Evolutionary conservation across 495 filamentous ascomycete genomes (phyloP), one percentile per base, ranked within the genome.

Genomic region (Cercophora sp.): DNA sequence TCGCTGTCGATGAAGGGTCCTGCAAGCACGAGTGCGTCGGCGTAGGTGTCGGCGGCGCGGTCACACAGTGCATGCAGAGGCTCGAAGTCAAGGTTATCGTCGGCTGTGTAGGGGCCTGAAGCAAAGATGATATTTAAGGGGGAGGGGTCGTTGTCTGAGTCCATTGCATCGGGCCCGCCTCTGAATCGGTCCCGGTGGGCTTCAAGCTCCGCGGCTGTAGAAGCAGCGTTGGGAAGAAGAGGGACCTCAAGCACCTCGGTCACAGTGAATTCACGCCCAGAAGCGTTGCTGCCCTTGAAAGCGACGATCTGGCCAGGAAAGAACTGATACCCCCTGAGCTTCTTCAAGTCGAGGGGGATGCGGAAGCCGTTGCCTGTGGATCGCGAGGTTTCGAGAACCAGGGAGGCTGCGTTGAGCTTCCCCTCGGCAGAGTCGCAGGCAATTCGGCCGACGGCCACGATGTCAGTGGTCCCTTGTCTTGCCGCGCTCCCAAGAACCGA

Each of bases 281-380:
- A 88, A 5, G 89, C 84, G 61, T 97, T 97, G 60, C 86, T 87
- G 8, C 93, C 93, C 31, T 78, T 77, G 13, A 96, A 71, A 8
- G 91, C 93, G 16, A 94, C 86, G 41, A 96, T 95, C 63, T 96
- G 89, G 15, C 93, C 93, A 0, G 92, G 91, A 68, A 98, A 96
- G 75, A 97, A 90, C 55, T 89, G 86, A 69, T 84, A 87, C 4
- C 80, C 79, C 2, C 75, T 69, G 1, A 96, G 56, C 0, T 79
- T 75, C 52, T 85, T 78, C 6, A 96, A 63, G 60, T 90, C 87
- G 18, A 98, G 72, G 3, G 88, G 88, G 19, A 96, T 79, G 50
- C 93, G 81, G 42, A 84, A 65, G 19, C 90, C 93, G 42, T 83
- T 87, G 16, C 92, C 93, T 49, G 80, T 89, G n/a, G 88, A 78